Conservation (phyloP, 371 early-diverging fungal genomes). For the Ordospora pajunii region DNA sequence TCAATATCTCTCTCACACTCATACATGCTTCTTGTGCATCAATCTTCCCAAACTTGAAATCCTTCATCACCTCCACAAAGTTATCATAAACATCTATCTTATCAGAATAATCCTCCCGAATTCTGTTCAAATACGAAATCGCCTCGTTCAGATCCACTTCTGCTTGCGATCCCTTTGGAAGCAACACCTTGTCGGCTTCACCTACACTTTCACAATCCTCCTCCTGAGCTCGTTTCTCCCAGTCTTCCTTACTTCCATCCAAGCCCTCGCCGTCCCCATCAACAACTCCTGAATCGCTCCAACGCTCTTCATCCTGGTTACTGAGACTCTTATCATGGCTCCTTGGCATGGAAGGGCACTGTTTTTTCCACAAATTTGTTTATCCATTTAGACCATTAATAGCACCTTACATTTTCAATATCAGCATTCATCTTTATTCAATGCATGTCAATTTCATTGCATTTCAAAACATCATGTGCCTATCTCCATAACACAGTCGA, state of each 20-base stretch:
- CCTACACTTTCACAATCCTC: background rate
- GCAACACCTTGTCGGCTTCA: background rate
- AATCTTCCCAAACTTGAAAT: slow-evolving; percentile 88
- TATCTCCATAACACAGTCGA: too few relatives aligned
- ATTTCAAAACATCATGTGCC: too few relatives aligned
- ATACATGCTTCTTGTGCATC: slow-evolving; percentile 94
- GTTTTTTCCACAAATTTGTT: slow-evolving; percentile 4
- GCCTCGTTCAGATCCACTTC: slow-evolving; percentile 68
- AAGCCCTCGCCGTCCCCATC: too few relatives aligned
- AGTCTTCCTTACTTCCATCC: too few relatives aligned
- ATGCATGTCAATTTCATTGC: too few relatives aligned
- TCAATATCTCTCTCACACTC: slow-evolving; percentile 81
- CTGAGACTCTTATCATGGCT: background rate
- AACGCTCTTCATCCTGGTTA: slow-evolving; percentile 25
- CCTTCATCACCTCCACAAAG: slow-evolving; percentile 97
- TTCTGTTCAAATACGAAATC: slow-evolving; percentile 84
- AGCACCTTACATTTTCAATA: background rate
- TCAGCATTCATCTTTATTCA: too few relatives aligned
- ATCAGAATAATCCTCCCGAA: slow-evolving; percentile 79
- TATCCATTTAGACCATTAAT: background rate
- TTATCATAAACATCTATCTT: slow-evolving; percentile 85
- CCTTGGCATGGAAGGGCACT: slow-evolving; percentile 3
- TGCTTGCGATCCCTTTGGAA: slow-evolving; percentile 4
- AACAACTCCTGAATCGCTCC: background rate
- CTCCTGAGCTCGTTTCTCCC: too few relatives aligned